Percentiles rank a stretch among this genome's conserved stretches.
Conservation (phyloP, 148 eudicot species). For the Amaranthus palmeri region DNA sequence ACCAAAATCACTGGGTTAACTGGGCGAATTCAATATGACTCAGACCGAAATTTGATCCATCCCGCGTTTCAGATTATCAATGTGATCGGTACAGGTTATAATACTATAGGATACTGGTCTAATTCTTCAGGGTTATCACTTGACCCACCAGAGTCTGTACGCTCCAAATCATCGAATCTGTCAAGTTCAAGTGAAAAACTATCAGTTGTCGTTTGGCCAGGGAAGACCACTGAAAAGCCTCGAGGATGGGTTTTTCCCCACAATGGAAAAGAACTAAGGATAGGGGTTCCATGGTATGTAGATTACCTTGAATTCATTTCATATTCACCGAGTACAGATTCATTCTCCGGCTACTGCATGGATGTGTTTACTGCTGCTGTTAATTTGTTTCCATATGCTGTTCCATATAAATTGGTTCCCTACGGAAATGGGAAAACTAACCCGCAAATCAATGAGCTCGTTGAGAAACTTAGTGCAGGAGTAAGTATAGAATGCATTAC, state of each 20-base stretch:
- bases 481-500: conserved; percentile 39
- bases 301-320: conserved; percentile 50
- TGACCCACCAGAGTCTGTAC: conserved; percentile 49
- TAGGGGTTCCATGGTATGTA: conserved; percentile 71
- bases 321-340: conserved; percentile 30
- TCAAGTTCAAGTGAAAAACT: conserved; percentile 41
- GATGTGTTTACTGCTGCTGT: conserved; percentile 70
- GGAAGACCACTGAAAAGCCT: conserved; percentile 48
- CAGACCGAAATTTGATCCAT: conserved; percentile 32
- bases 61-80: conserved; percentile 70
- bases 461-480: conserved; percentile 38
- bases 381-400: conserved; percentile 64
- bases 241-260: conserved; percentile 79
- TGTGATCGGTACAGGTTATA: conserved; percentile 55
- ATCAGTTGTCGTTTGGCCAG: conserved; percentile 60
- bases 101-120: conserved; percentile 69
- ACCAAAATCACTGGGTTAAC: conserved; percentile 53
- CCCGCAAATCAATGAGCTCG: conserved; percentile 52
- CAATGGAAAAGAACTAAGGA: conserved; percentile 46
- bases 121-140: conserved; percentile 58
- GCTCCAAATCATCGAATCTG: conserved; percentile 28
- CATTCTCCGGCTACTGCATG: conserved; percentile 60
- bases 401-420: conserved; percentile 53
- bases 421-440: conserved; percentile 54
- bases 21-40: conserved; percentile 43